These are phyloP conservation scores for Fragaria vesca DNA, from an alignment of 306 rosid genomes.

Conservation along the genomic window DNA sequence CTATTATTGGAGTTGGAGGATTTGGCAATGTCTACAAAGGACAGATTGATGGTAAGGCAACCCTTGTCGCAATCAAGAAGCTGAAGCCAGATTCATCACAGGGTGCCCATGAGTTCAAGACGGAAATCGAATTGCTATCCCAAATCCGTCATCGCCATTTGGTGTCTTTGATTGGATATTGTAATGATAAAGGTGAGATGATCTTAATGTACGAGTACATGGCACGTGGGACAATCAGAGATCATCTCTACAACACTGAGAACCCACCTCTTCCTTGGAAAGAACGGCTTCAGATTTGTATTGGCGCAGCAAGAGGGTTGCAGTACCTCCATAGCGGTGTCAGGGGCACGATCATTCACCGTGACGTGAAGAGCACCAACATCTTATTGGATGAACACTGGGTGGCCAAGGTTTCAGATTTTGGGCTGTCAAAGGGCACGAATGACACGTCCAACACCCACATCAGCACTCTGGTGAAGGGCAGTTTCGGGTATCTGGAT, in stretches of 20 bases:
- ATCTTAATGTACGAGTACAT: conserved; percentile 34
- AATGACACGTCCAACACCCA: conserved; percentile 16
- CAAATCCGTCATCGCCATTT: conserved; percentile 29
- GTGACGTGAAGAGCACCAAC: conserved; percentile 36
- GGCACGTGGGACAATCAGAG: conserved; percentile 6
- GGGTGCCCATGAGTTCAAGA: conserved; percentile 32
- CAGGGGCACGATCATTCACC: conserved; percentile 28
- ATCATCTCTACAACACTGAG: conserved; percentile 12
- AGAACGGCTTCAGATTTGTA: conserved; percentile 25
- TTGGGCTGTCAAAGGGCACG: conserved; percentile 39
- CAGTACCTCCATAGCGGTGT: conserved; percentile 21
- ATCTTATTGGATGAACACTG: conserved; percentile 31
- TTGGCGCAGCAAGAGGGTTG: conserved; percentile 26
- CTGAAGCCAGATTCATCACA: conserved; percentile 32
- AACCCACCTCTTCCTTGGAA: conserved; percentile 28
- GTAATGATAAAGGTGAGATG: conserved; percentile 22
- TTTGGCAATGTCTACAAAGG: conserved; percentile 48
- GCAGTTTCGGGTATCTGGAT: conserved; percentile 27
- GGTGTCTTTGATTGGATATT: conserved; percentile 29
- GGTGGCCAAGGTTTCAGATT: conserved; percentile 47
- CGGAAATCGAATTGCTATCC: conserved; percentile 47
- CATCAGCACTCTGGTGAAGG: conserved; percentile 36
- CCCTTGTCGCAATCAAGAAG: conserved; percentile 29
- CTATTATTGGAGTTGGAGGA: conserved; percentile 36
- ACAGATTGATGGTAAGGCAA: not conserved